These are phyloP conservation scores for Geotrichum citri-aurantii DNA, from an alignment of 1,139 yeast species.

Conservation along the genomic window DNA sequence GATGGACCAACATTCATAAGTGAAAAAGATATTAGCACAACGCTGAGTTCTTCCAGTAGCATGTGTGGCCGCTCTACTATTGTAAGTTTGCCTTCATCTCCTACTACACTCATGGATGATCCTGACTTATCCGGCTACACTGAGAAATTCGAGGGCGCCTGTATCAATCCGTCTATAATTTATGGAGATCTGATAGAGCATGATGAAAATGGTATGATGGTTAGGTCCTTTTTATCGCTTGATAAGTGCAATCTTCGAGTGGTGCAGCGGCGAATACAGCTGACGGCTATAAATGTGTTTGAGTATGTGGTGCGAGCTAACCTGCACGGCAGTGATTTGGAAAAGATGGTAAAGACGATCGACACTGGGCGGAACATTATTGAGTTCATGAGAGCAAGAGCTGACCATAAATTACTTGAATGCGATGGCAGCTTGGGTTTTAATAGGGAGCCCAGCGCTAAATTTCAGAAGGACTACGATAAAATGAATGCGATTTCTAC, in stretches of 20 bases:
- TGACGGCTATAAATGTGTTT: slow-evolving; percentile 25
- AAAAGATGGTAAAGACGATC: slow-evolving; percentile 4
- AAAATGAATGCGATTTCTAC: slow-evolving; percentile 16
- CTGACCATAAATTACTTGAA: not conserved
- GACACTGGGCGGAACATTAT: slow-evolving; percentile 6
- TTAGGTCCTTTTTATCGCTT: slow-evolving; percentile 21
- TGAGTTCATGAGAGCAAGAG: slow-evolving; percentile 7
- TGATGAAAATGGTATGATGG: not conserved
- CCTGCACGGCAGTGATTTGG: slow-evolving; percentile 1
- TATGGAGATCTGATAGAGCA: slow-evolving; percentile 20
- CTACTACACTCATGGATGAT: not conserved
- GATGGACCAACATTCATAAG: not conserved
- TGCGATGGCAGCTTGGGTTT: not conserved
- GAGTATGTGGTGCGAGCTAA: slow-evolving; percentile 20
- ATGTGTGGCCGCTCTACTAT: slow-evolving; percentile 16
- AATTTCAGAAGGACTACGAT: not conserved
- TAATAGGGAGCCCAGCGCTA: no score
- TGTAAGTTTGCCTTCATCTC: slow-evolving; percentile 7
- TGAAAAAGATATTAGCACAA: not conserved
- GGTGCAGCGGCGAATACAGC: slow-evolving; percentile 25
- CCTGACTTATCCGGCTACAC: not conserved
- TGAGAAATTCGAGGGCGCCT: not conserved
- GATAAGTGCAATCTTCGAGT: slow-evolving; percentile 22
- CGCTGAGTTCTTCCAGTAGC: slow-evolving; percentile 8
- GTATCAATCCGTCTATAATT: slow-evolving; percentile 19